These are phyloP conservation scores for Rhododendron vialii DNA, from an alignment of 148 eudicot genomes.

Conservation along the genomic window DNA sequence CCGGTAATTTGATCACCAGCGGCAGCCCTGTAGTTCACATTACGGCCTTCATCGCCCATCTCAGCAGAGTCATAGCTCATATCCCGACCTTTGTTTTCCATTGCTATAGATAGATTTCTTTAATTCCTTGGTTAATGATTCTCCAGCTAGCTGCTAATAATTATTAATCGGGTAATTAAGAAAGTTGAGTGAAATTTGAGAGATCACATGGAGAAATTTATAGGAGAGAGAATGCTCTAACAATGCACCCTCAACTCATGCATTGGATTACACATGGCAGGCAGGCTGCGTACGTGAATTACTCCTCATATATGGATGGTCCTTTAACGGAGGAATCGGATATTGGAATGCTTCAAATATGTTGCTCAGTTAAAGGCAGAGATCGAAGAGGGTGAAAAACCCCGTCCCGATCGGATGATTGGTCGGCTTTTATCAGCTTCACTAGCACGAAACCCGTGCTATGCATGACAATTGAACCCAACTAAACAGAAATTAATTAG, in stretches of 20 bases:
- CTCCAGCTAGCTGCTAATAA: too few species aligned
- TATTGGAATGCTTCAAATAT: neutral
- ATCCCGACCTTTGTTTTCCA: slow-evolving; percentile 9
- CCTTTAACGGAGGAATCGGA: neutral
- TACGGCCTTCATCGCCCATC: slow-evolving; percentile 3
- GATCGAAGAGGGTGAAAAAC: neutral
- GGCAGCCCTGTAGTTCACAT: neutral
- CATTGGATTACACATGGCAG: neutral
- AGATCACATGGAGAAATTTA: neutral
- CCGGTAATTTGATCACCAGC: neutral
- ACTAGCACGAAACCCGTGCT: neutral
- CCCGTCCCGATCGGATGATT: neutral
- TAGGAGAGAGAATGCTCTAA: neutral
- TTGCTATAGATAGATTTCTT: neutral
- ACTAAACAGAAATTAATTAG: neutral
- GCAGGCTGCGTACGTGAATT: too few species aligned
- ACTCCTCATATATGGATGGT: neutral
- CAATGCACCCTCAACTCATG: neutral
- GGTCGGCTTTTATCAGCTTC: neutral
- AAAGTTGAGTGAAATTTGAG: neutral
- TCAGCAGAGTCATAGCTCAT: neutral
- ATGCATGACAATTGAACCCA: neutral
- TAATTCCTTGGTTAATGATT: neutral
- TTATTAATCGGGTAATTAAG: neutral
- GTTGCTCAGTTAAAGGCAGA: neutral